Base-by-base conservation (phyloP, 805 yeast genomes). In the Ogataea populi-albae region DNA sequence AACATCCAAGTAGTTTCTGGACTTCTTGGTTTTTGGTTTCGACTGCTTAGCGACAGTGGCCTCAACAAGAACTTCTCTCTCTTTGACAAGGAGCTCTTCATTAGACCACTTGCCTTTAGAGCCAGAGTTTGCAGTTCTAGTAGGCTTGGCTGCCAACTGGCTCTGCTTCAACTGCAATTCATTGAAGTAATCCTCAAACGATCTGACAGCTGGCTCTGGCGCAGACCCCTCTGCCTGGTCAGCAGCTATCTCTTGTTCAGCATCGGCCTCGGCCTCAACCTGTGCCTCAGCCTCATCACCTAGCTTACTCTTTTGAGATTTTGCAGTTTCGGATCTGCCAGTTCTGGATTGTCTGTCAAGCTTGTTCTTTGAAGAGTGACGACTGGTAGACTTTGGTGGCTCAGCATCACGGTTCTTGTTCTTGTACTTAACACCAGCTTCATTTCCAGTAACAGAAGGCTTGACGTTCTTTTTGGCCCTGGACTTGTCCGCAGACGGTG, bases 301-400 rank as follows among this genome's bases (percentile, higher is more conserved):
- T 91, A 96, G 86, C 50, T 88, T 89, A 68, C 80, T 81, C 65
- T 73, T 77, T 59, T 82, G 75, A 66, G 83, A 81, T 81, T 87
- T 89, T 54, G 74, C 77, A 54, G 95, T 72, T 72, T 88, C 96
- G 57, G 78, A 64, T 75, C 84, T 86, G 60, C 82, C 86, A 50
- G 86, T 61, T 74, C 84, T 85, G 50, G 91, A 78, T 61, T 80
- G 93, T 69, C 95, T 93, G 79, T 91, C 98, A 43, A 66, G 65
- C 55, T 74, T 71, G 38, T 46, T 49, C 68, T 77, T 77, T 61
- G 72, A 67, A 55, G 75, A 62, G 30, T 52, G 55, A 47, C 64
- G 55, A 23, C 40, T 36, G 57, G 75, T 75, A 52, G 70, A 46
- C 42, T 77, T 77, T 52, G 75, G 76, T 41, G 75, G 69, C 52